Conservation (phyloP, 495 filamentous ascomycete genomes). For the Penicillium atrosanguineum region DNA sequence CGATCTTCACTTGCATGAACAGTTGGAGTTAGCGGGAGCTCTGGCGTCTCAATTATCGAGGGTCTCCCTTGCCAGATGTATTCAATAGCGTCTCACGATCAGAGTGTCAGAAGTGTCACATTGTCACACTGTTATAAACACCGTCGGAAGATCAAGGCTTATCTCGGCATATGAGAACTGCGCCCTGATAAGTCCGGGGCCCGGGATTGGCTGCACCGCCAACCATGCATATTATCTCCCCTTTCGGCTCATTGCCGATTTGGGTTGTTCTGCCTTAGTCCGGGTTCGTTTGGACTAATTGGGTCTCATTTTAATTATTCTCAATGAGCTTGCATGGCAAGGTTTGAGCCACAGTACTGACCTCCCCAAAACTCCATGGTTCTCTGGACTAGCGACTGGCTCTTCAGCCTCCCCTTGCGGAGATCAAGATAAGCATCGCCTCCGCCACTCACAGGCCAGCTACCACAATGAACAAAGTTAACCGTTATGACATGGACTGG, state of each 20-base stretch:
- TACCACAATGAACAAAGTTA: background rate
- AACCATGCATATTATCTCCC: background rate
- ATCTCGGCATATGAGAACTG: slow-evolving; percentile 7
- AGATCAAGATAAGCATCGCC: slow-evolving; percentile 34
- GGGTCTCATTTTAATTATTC: too few relatives aligned
- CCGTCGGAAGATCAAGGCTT: slow-evolving; percentile 2
- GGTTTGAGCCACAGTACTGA: background rate
- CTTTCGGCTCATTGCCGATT: background rate
- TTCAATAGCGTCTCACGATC: background rate
- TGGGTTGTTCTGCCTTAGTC: too few relatives aligned
- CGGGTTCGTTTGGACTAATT: too few relatives aligned
- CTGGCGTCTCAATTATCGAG: slow-evolving; percentile 16
- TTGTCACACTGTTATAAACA: slow-evolving; percentile 4
- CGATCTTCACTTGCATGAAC: background rate
- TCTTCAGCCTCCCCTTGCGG: slow-evolving; percentile 23
- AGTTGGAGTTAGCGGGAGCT: background rate
- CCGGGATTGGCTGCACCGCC: slow-evolving; percentile 6
- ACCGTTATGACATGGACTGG: background rate
- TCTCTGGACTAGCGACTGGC: slow-evolving; percentile 15
- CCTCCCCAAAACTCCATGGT: background rate
- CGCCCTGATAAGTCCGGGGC: slow-evolving; percentile 8
- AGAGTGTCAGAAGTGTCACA: background rate
- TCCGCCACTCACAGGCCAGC: slow-evolving; percentile 16
- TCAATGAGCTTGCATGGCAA: too few relatives aligned
- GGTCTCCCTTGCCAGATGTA: slow-evolving; percentile 1